Conservation (phyloP, 2,329 filamentous ascomycete genomes). For the Xylaria sp. region DNA sequence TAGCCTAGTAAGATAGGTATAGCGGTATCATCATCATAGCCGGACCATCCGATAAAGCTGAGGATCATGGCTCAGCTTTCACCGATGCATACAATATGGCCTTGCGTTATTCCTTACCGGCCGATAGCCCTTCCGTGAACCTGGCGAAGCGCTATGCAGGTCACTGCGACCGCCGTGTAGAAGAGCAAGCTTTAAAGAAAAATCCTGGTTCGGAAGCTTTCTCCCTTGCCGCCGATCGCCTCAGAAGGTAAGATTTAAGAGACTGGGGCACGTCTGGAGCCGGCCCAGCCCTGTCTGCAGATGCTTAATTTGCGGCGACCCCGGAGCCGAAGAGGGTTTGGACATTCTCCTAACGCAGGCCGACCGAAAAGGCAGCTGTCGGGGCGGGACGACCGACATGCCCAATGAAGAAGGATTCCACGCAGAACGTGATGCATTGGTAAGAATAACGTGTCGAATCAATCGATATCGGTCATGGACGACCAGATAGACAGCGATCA, state of each 20-base stretch:
- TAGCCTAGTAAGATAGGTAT: constrained; percentile 15
- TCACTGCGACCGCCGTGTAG: constrained; percentile 23
- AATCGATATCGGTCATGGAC: neutral
- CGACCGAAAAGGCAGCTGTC: constrained; percentile 35
- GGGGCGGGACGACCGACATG: constrained; percentile 32
- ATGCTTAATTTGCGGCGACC: constrained; percentile 26
- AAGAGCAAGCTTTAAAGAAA: constrained; percentile 1
- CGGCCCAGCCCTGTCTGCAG: constrained; percentile 22
- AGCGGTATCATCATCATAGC: neutral
- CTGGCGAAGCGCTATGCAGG: constrained; percentile 22
- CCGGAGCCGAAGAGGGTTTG: constrained; percentile 19
- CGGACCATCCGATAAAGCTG: constrained; percentile 13
- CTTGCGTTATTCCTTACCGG: neutral
- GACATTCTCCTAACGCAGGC: constrained; percentile 11
- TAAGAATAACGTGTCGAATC: neutral
- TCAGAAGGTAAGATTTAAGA: constrained; percentile 1
- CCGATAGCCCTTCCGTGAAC: neutral
- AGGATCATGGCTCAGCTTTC: constrained; percentile 3
- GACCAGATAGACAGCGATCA: neutral
- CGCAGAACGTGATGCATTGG: constrained; percentile 4
- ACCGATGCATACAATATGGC: neutral
- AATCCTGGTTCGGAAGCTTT: neutral
- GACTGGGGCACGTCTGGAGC: constrained; percentile 1
- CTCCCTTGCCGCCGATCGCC: constrained; percentile 26
- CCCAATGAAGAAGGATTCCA: constrained; percentile 26